A percentile compares a stretch with the other conserved stretches of the same genome.
Evolutionary conservation across 345 rosid genomes (phyloP).

Genomic region (Crucihimalaya himalaica): DNA sequence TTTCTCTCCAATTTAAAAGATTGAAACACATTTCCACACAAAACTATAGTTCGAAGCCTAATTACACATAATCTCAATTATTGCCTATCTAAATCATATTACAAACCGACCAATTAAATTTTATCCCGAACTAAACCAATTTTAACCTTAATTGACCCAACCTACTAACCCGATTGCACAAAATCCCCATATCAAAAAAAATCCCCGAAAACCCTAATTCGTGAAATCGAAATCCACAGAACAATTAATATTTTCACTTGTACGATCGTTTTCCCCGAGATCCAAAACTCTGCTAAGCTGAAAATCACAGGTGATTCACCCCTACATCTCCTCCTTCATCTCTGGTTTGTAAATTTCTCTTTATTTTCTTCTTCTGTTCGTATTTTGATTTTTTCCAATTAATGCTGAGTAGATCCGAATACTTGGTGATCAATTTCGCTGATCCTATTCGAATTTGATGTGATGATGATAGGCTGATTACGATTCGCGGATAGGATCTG

Average conservation of each 20-base stretch:
- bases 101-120: too few relatives aligned
- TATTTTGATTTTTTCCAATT: not conserved
- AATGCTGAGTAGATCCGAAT: slow-evolving; percentile 27
- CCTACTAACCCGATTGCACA: too few relatives aligned
- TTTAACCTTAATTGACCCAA: too few relatives aligned
- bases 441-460: not conserved
- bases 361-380: not conserved
- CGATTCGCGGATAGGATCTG: slow-evolving; percentile 17
- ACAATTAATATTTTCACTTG: slow-evolving; percentile 11
- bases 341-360: not conserved
- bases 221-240: too few relatives aligned
- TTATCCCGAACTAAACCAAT: too few relatives aligned
- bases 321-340: not conserved
- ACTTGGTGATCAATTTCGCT: not conserved
- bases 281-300: slow-evolving; percentile 20
- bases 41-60: too few relatives aligned
- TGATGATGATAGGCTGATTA: not conserved
- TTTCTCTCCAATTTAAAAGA: too few relatives aligned
- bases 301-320: not conserved
- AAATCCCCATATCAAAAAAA: too few relatives aligned
- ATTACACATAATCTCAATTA: too few relatives aligned
- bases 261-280: slow-evolving; percentile 25
- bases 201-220: too few relatives aligned
- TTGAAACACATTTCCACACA: too few relatives aligned
- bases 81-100: too few relatives aligned